Percentiles rank a stretch among this genome's conserved stretches.
Conservation (phyloP, 306 rosid species). For the Cucumis cinereus region DNA sequence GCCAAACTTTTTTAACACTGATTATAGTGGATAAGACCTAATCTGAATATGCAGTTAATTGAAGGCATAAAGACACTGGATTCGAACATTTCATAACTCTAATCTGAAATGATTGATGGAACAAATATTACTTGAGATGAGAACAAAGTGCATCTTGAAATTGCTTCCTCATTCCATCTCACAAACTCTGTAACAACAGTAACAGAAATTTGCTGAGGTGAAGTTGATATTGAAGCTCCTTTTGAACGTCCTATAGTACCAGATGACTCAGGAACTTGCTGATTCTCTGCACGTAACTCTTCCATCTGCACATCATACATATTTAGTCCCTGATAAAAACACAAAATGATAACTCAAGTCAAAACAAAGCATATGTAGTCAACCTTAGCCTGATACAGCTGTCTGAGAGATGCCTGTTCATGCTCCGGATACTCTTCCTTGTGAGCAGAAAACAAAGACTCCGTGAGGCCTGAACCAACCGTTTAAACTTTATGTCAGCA, state of each 20-base stretch:
- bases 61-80: neutral
- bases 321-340: conserved; percentile 11
- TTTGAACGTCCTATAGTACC: conserved; percentile 89
- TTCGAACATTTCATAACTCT: neutral
- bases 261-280: conserved; percentile 62
- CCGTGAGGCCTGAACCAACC: conserved; percentile 73
- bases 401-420: conserved; percentile 90
- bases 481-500: conserved; percentile 10
- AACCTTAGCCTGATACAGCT: conserved; percentile 85
- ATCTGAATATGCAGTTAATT: neutral
- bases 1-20: neutral
- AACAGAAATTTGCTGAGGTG: conserved; percentile 93
- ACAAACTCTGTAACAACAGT: conserved; percentile 97
- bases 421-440: conserved; percentile 96
- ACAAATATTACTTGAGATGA: conserved; percentile 63
- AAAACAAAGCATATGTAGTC: conserved; percentile 14
- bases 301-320: conserved; percentile 51
- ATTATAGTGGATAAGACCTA: neutral
- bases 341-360: conserved; percentile 1
- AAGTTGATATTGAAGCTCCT: conserved; percentile 66
- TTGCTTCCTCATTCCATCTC: conserved; percentile 99
- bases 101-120: conserved; percentile 6
- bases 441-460: conserved; percentile 78
- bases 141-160: conserved; percentile 83
- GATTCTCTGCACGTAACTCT: conserved; percentile 77